These are phyloP conservation scores for Scedosporium aurantiacum DNA, from an alignment of 2,329 filamentous ascomycete species.

Conservation along the genomic window DNA sequence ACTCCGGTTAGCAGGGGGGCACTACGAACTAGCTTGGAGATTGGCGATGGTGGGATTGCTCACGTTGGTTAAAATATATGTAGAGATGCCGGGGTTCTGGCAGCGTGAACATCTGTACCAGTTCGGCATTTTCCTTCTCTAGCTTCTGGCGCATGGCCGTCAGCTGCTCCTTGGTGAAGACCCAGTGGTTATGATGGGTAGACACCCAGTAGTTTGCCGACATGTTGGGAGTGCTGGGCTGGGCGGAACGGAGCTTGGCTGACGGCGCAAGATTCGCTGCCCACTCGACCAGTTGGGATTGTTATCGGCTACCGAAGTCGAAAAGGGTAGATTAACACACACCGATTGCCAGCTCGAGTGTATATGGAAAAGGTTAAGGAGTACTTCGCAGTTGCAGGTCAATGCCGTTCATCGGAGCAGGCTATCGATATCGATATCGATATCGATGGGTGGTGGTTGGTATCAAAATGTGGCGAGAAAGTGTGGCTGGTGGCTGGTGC, in stretches of 20 bases:
- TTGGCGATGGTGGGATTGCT: constrained; percentile 17
- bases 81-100: constrained; percentile 73
- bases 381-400: no score
- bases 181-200: constrained; percentile 82
- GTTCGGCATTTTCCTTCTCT: constrained; percentile 61
- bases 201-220: constrained; percentile 96
- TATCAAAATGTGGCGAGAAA: not conserved
- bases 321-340: not conserved
- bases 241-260: not conserved
- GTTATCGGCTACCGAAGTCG: not conserved
- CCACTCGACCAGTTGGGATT: not conserved
- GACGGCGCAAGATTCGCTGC: not conserved
- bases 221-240: constrained; percentile 40
- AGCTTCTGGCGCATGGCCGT: constrained; percentile 64
- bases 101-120: constrained; percentile 70
- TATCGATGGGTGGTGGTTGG: not conserved
- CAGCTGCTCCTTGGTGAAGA: constrained; percentile 75
- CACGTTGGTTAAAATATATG: constrained; percentile 88
- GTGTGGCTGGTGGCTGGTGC: not conserved
- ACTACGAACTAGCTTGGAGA: not conserved
- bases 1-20: not conserved
- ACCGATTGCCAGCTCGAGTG: no score
- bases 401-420: no score
- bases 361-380: no score
- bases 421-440: no score